A percentile compares a stretch with the other conserved stretches of the same genome.
Conservation (phyloP, 2,329 filamentous ascomycete species). For the Canariomyces notabilis region DNA sequence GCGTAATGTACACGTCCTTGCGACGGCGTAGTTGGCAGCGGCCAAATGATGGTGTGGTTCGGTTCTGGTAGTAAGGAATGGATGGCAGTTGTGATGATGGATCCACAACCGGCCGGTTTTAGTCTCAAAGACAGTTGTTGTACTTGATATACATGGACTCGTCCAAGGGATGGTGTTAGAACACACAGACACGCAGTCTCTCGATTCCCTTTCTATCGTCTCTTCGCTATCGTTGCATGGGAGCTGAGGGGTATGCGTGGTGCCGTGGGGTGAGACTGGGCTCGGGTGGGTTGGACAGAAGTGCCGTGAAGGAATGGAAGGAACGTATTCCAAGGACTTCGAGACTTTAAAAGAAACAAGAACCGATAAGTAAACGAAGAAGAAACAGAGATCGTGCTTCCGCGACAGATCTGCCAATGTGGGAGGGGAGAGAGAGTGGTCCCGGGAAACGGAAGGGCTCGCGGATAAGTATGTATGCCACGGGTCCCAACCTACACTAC, state of each 20-base stretch:
- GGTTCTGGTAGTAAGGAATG: constrained; percentile 39
- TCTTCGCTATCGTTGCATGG: constrained; percentile 19
- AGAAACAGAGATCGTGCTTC: constrained; percentile 40
- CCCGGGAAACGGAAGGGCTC: constrained; percentile 36
- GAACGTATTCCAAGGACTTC: constrained; percentile 40
- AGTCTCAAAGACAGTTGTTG: constrained; percentile 22
- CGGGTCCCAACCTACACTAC: constrained; percentile 34
- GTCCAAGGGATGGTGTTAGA: constrained; percentile 17
- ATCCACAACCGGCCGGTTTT: constrained; percentile 31
- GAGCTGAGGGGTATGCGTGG: constrained; percentile 14
- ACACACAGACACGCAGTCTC: constrained; percentile 1
- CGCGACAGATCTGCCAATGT: constrained; percentile 46
- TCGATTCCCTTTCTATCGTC: constrained; percentile 9
- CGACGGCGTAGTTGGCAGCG: constrained; percentile 27
- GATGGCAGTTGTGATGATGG: constrained; percentile 36
- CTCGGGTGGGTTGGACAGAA: constrained; percentile 19
- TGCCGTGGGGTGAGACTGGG: constrained; percentile 15
- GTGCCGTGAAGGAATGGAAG: constrained; percentile 41
- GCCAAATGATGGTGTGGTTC: constrained; percentile 37
- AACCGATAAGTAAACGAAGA: constrained; percentile 43
- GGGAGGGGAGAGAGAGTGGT: constrained; percentile 34
- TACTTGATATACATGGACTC: constrained; percentile 34
- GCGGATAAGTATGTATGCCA: constrained; percentile 47
- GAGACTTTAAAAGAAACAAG: constrained; percentile 45
- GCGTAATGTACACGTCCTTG: constrained; percentile 29